Percentiles rank a stretch among this genome's conserved stretches.
phyloP scores from a whole-genome alignment of 495 filamentous ascomycete genomes.

The Oidiodendron maius region DNA sequence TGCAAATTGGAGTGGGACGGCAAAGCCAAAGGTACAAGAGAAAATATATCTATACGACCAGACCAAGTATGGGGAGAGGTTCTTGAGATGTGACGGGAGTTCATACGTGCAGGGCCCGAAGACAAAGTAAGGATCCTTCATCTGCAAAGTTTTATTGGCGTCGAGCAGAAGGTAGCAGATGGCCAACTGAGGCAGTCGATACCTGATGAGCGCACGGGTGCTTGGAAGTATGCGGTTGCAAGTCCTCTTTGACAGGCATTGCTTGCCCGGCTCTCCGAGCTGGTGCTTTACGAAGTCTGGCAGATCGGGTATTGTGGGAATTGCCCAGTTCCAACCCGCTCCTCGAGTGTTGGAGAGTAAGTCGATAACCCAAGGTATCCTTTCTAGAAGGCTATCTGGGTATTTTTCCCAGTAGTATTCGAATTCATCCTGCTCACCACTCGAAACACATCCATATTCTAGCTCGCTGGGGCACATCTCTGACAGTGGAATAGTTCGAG shows the following conservation, averaged over 20 bases:
- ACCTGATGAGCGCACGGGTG: constrained; percentile 36
- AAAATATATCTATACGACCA: constrained; percentile 44
- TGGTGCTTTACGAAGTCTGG: constrained; percentile 42
- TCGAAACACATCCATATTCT: background rate
- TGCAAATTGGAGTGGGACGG: constrained; percentile 38
- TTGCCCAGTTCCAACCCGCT: constrained; percentile 73
- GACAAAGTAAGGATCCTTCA: constrained; percentile 72
- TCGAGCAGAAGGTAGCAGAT: constrained; percentile 60
- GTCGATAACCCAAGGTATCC: constrained; percentile 68
- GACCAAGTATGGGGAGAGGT: constrained; percentile 32
- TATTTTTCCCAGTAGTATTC: constrained; percentile 69
- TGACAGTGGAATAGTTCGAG: background rate
- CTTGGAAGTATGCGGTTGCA: constrained; percentile 32
- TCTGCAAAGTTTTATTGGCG: constrained; percentile 55
- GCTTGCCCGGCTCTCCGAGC: constrained; percentile 25
- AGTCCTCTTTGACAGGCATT: constrained; percentile 10
- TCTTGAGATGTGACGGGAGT: constrained; percentile 38
- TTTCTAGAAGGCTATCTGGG: constrained; percentile 51
- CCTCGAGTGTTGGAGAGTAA: constrained; percentile 65
- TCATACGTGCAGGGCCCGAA: constrained; percentile 35
- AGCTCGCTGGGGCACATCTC: background rate
- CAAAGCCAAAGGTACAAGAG: constrained; percentile 42
- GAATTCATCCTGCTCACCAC: background rate
- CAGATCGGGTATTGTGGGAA: constrained; percentile 51
- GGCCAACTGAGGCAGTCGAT: constrained; percentile 40